phyloP scores from a whole-genome alignment of 768 basidiomycete genomes.

The Krasilnikovozyma curviuscula region DNA sequence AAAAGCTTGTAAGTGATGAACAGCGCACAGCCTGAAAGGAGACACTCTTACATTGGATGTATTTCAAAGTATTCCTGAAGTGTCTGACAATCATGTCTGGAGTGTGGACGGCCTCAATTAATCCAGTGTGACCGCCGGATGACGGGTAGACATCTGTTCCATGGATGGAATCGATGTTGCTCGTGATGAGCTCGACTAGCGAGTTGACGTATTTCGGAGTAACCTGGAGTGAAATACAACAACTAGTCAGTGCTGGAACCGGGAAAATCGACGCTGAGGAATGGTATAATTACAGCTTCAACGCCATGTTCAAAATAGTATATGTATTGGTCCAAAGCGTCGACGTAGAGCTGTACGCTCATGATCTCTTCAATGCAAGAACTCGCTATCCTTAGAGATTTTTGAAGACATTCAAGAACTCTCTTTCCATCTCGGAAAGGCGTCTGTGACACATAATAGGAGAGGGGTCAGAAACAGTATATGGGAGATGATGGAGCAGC shows the following conservation, averaged over 20 bases:
- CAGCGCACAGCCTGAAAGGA: too few relatives aligned
- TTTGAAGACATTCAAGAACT: conserved; percentile 91
- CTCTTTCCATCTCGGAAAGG: conserved; percentile 70
- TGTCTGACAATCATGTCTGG: conserved; percentile 83
- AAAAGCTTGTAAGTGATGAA: too few relatives aligned
- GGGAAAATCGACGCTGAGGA: background rate
- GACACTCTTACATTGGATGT: conserved; percentile 49
- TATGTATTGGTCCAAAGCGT: conserved; percentile 85
- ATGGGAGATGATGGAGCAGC: background rate
- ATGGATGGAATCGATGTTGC: conserved; percentile 77
- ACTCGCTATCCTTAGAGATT: conserved; percentile 85
- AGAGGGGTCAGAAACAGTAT: background rate
- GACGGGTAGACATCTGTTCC: conserved; percentile 75
- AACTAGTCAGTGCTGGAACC: background rate
- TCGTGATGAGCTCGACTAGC: conserved; percentile 83
- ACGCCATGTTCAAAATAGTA: conserved; percentile 91
- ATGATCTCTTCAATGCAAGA: conserved; percentile 93
- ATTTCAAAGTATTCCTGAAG: conserved; percentile 71
- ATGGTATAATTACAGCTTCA: conserved; percentile 47
- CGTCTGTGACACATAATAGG: conserved; percentile 18
- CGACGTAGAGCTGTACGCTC: conserved; percentile 85
- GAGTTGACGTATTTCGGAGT: conserved; percentile 93
- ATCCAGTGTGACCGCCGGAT: conserved; percentile 55
- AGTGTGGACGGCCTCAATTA: conserved; percentile 78
- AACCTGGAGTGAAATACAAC: conserved; percentile 33